phyloP scores from a whole-genome alignment of 306 rosid genomes.

The Phaseolus lunatus region DNA sequence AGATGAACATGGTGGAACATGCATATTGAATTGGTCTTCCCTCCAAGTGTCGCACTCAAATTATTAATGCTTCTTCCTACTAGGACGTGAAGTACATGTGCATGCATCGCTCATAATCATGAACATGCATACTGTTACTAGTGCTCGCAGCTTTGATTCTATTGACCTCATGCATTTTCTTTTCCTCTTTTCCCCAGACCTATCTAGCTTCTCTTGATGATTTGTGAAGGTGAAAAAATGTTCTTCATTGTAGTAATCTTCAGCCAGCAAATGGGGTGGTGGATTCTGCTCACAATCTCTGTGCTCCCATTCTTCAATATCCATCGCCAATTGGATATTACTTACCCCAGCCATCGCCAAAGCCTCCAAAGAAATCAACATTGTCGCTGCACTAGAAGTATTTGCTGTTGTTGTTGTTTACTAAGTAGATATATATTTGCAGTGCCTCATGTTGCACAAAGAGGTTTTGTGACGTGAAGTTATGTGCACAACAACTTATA shows the following conservation, averaged over 20 bases:
- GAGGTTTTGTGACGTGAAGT: too few relatives aligned
- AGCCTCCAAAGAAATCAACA: slow-evolving; percentile 45
- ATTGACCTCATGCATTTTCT: background rate
- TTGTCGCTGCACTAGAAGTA: background rate
- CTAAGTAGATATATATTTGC: background rate
- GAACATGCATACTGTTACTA: background rate
- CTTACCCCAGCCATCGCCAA: slow-evolving; percentile 49
- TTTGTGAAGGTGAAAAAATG: background rate
- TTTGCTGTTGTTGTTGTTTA: background rate
- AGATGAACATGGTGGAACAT: too few relatives aligned
- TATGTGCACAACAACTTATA: background rate
- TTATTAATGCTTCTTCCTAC: too few relatives aligned
- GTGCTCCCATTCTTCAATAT: slow-evolving; percentile 44
- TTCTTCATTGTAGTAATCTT: slow-evolving; percentile 2
- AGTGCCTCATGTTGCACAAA: background rate
- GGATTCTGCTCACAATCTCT: slow-evolving; percentile 33
- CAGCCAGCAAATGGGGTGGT: slow-evolving; percentile 49
- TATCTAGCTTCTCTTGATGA: slow-evolving; percentile 16
- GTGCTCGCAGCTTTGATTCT: background rate
- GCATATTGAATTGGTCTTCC: too few relatives aligned
- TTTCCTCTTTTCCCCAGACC: background rate
- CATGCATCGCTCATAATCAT: too few relatives aligned
- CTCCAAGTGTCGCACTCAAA: too few relatives aligned
- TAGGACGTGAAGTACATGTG: background rate
- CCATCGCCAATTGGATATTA: slow-evolving; percentile 11